phyloP scores from a whole-genome alignment of 495 filamentous ascomycete genomes.

The Aspergillus funiculosus region DNA sequence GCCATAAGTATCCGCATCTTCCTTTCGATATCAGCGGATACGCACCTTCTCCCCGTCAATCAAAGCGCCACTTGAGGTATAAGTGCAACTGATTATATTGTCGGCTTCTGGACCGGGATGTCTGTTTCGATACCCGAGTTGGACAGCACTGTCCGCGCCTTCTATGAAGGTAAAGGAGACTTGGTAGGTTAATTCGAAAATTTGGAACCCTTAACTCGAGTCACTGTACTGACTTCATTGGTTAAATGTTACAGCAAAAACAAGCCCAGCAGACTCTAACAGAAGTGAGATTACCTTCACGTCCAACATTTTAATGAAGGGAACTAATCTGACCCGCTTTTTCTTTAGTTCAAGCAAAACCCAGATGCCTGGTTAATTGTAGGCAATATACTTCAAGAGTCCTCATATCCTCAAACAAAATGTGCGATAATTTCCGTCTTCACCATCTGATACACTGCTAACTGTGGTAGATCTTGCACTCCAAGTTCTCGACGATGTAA shows the following conservation, averaged over 20 bases:
- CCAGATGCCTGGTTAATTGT: conserved; percentile 96
- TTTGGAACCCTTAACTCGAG: neutral
- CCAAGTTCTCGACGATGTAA: conserved; percentile 95
- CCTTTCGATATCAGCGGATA: neutral
- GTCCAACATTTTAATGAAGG: neutral
- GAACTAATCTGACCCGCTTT: conserved; percentile 12
- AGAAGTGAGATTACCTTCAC: conserved; percentile 58
- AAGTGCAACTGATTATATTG: conserved; percentile 27
- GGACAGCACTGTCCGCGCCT: conserved; percentile 90
- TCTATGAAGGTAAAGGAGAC: conserved; percentile 93
- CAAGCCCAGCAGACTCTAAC: conserved; percentile 90
- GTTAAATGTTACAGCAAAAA: conserved; percentile 66
- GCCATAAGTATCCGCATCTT: conserved; percentile 6
- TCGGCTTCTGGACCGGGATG: conserved; percentile 45
- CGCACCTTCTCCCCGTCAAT: neutral
- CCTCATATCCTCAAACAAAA: conserved; percentile 92
- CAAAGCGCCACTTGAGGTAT: conserved; percentile 7
- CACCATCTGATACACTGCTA: conserved; percentile 27
- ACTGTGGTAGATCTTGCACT: conserved; percentile 73
- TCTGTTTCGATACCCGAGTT: conserved; percentile 80
- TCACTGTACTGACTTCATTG: conserved; percentile 5
- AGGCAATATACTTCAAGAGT: conserved; percentile 87
- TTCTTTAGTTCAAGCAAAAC: conserved; percentile 87
- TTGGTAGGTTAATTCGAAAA: conserved; percentile 51
- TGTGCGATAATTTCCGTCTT: conserved; percentile 51